Evolutionary conservation across 192 early-diverging fungal genomes (phyloP), one percentile per base, ranked within the genome.

Genomic region (Martensiomyces pterosporus): DNA sequence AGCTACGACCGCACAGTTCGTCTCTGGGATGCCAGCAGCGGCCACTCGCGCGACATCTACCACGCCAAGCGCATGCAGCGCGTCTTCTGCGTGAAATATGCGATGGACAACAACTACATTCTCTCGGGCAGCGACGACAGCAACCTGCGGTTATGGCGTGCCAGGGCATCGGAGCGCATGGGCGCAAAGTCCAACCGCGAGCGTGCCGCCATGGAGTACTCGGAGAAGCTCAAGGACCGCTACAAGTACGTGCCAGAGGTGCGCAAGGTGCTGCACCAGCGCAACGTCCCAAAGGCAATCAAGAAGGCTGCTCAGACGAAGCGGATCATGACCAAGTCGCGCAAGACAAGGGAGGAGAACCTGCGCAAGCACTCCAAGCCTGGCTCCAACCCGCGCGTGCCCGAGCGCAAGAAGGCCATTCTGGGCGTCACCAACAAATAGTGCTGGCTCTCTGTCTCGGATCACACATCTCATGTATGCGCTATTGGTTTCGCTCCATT

Each of bases 51-150:
- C 29, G 97, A 98, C 59, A 80, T 93, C 24, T 99, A 99, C 71
- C 93, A 97, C 75, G 91, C 94, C 9, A 93, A 96, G 72, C 90
- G 97, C 43, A 99, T 99, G 97, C 97, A 98, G 67, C 79, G 86
- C 14, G 82, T 97, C 23, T 98, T 96, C 60, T 87, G 86, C 46
- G 94, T 93, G 16, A 82, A 87, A 47, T 99, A 79, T 67, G 87
- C 84, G 40, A 92, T 94, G 90, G 97, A 99, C 64, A 80, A 82
- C 61, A 94, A 92, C 42, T 99, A 83, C 62, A 85, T 99, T 5
- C 58, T 99, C 18, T 94, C 91, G 9, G 97, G 94, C 10, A 91
- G 88, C 18, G 95, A 99, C 65, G 97, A 99, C 66, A 94, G 94
- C 50, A 99, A 92, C 63, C 77, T 99, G 59, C 85, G 97, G 34